Evolutionary conservation across 2,329 filamentous ascomycete genomes (phyloP).

Genomic region (Chaetomium strumarium): DNA sequence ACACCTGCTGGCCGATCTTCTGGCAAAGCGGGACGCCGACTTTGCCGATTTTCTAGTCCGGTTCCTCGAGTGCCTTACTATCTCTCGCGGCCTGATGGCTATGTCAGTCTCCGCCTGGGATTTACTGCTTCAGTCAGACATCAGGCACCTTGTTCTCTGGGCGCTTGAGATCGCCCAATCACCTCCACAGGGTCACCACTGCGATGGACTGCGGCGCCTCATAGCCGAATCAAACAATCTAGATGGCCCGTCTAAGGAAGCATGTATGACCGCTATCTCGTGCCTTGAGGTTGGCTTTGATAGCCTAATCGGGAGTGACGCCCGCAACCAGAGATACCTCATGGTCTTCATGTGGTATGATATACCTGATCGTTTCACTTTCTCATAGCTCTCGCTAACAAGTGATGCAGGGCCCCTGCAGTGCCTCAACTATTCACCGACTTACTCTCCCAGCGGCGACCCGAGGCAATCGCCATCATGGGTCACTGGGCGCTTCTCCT

Average conservation of each 20-base stretch:
- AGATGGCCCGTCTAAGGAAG: constrained; percentile 8
- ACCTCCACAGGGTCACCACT: constrained; percentile 15
- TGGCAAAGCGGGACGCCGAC: constrained; percentile 34
- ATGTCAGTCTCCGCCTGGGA: constrained; percentile 23
- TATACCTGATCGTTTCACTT: constrained; percentile 11
- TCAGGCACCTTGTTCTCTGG: constrained; percentile 20
- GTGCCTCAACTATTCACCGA: constrained; percentile 32
- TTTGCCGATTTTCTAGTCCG: constrained; percentile 38
- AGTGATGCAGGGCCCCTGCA: constrained; percentile 9
- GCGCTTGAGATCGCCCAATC: constrained; percentile 15
- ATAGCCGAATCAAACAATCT: constrained; percentile 14
- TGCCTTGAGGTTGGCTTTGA: constrained; percentile 24
- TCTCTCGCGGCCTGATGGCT: constrained; percentile 28
- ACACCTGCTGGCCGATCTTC: constrained; percentile 43
- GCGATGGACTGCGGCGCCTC: constrained; percentile 14
- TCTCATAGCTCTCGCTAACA: not conserved
- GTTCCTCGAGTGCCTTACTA: constrained; percentile 37
- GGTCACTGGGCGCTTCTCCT: constrained; percentile 46
- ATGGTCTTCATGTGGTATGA: constrained; percentile 24
- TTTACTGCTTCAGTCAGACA: constrained; percentile 20
- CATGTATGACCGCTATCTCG: constrained; percentile 17
- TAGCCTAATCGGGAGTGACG: constrained; percentile 12
- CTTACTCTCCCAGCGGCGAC: constrained; percentile 31
- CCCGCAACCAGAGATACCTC: constrained; percentile 16
- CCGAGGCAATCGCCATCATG: constrained; percentile 41